phyloP scores from a whole-genome alignment of 768 basidiomycete genomes.

The Agaricus blazei region DNA sequence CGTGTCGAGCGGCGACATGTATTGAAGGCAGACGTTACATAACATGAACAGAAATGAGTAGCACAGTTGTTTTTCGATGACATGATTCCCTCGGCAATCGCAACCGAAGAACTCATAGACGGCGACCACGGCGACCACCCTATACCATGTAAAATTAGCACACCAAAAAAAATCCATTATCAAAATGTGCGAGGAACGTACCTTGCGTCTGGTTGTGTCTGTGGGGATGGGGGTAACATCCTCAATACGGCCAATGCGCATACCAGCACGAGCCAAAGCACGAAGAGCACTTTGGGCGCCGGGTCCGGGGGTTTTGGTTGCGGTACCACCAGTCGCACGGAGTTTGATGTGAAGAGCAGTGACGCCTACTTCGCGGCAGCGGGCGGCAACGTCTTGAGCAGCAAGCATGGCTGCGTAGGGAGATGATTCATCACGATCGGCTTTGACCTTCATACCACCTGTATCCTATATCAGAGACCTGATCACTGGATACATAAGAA shows the following conservation, averaged over 20 bases:
- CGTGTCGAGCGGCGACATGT: slow-evolving; percentile 85
- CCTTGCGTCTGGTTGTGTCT: slow-evolving; percentile 97
- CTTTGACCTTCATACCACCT: slow-evolving; percentile 99
- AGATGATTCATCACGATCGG: slow-evolving; percentile 98
- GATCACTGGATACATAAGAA: not conserved
- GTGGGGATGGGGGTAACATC: slow-evolving; percentile 98
- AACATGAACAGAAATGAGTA: slow-evolving; percentile 18
- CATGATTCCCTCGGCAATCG: slow-evolving; percentile 5
- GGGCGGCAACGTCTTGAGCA: slow-evolving; percentile 91
- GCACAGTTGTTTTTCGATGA: slow-evolving; percentile 8
- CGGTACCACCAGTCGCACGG: slow-evolving; percentile 96
- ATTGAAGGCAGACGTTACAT: slow-evolving; percentile 29
- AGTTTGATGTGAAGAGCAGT: slow-evolving; percentile 99
- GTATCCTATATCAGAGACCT: not conserved
- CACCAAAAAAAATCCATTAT: not conserved
- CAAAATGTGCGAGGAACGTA: slow-evolving; percentile 25
- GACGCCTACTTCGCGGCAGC: slow-evolving; percentile 98
- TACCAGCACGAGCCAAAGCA: slow-evolving; percentile 96
- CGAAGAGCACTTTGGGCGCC: slow-evolving; percentile 98
- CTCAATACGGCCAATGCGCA: slow-evolving; percentile 97
- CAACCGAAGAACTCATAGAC: slow-evolving; percentile 52
- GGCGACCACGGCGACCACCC: slow-evolving; percentile 99
- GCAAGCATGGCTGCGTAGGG: slow-evolving; percentile 98
- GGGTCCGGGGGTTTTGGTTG: slow-evolving; percentile 98
- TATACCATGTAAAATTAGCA: slow-evolving; percentile 20